Percentiles rank a stretch among this genome's conserved stretches.
Evolutionary conservation across 805 yeast genomes (phyloP).

Genomic region (Myxozyma lipomycoides): DNA sequence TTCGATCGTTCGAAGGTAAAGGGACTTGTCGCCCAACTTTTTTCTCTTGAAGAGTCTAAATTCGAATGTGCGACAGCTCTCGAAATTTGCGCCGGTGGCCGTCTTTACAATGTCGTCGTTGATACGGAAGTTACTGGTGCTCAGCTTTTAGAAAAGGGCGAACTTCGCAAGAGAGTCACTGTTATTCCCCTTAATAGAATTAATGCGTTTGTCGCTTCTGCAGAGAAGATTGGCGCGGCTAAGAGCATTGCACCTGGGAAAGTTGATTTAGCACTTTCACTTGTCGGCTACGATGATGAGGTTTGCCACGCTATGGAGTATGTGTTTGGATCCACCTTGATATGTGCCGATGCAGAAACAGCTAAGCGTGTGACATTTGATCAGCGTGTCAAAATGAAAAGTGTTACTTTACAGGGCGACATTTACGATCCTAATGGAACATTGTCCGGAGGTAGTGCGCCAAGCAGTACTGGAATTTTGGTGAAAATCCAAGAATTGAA

Average conservation of each 20-base stretch:
- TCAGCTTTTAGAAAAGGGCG: slow-evolving; percentile 71
- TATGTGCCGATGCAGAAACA: slow-evolving; percentile 81
- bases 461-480: slow-evolving; percentile 52
- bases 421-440: slow-evolving; percentile 95
- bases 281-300: slow-evolving; percentile 69
- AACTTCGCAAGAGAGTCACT: slow-evolving; percentile 75
- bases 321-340: slow-evolving; percentile 84
- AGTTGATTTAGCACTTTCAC: slow-evolving; percentile 83
- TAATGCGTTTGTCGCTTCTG: slow-evolving; percentile 53
- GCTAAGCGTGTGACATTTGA: slow-evolving; percentile 88
- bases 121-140: slow-evolving; percentile 85
- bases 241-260: slow-evolving; percentile 73
- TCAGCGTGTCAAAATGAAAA: slow-evolving; percentile 70
- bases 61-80: slow-evolving; percentile 70
- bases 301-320: slow-evolving; percentile 80
- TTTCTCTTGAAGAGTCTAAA: slow-evolving; percentile 56
- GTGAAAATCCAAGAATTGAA: slow-evolving; percentile 65
- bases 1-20: slow-evolving; percentile 63
- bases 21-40: slow-evolving; percentile 87
- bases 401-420: slow-evolving; percentile 91
- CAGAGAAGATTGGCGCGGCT: slow-evolving; percentile 57
- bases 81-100: slow-evolving; percentile 91
- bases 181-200: slow-evolving; percentile 90
- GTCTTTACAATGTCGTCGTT: slow-evolving; percentile 84
- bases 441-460: slow-evolving; percentile 87